Conservation (phyloP, 306 rosid genomes). For the Trichosanthes cucumerina region DNA sequence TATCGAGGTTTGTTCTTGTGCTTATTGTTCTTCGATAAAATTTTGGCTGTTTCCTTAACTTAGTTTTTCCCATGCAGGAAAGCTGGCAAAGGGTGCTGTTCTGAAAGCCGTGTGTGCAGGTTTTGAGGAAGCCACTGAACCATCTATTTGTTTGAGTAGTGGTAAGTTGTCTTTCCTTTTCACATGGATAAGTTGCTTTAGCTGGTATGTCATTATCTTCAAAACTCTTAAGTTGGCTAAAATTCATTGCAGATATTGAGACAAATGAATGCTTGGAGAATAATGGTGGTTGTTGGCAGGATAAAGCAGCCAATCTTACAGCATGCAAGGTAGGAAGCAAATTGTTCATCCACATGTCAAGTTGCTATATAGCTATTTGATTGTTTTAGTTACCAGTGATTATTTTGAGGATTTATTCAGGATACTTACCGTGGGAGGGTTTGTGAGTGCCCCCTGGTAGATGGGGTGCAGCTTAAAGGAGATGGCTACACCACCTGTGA, state of each 20-base stretch:
- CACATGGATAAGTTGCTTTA: conserved; percentile 9
- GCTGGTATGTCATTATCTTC: not conserved
- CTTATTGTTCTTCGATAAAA: conserved; percentile 15
- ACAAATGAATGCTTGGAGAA: conserved; percentile 89
- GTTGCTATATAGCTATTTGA: conserved; percentile 1
- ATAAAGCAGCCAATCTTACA: conserved; percentile 70
- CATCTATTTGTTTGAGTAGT: conserved; percentile 85
- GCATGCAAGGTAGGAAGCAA: conserved; percentile 78
- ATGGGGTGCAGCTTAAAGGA: conserved; percentile 97
- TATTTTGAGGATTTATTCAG: conserved; percentile 28
- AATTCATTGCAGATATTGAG: conserved; percentile 64
- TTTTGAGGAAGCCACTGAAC: conserved; percentile 96
- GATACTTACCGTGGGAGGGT: conserved; percentile 98
- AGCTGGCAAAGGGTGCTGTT: conserved; percentile 90
- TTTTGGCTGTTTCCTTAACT: conserved; percentile 24
- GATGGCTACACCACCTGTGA: conserved; percentile 84
- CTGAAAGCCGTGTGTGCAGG: conserved; percentile 91
- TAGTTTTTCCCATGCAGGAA: conserved; percentile 48
- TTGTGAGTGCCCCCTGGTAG: conserved; percentile 86
- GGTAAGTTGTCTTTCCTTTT: conserved; percentile 36
- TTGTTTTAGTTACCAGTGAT: conserved; percentile 6
- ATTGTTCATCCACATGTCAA: conserved; percentile 2
- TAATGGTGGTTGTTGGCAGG: conserved; percentile 91
- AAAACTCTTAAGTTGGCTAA: conserved; percentile 3
- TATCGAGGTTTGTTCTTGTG: conserved; percentile 71